phyloP scores from a whole-genome alignment of 2,329 filamentous ascomycete species.

The Aspergillus fijiensis region DNA sequence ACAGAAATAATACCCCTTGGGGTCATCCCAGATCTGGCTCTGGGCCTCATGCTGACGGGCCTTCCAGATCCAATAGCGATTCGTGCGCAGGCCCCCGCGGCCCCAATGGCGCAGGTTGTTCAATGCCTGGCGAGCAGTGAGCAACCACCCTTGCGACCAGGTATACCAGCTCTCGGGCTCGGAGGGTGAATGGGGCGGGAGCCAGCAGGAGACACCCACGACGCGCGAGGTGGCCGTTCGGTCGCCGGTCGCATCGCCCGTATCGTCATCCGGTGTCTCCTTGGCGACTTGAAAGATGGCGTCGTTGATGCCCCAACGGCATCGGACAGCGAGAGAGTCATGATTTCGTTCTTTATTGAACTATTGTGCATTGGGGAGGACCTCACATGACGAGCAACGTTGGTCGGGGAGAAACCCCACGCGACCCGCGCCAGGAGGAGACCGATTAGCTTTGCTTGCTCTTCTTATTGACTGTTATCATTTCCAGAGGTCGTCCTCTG shows the following conservation, averaged over 20 bases:
- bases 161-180: conserved; percentile 61
- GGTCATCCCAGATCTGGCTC: conserved; percentile 63
- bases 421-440: conserved; percentile 21
- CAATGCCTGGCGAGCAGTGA: conserved; percentile 62
- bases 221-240: conserved; percentile 39
- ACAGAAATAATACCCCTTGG: conserved; percentile 72
- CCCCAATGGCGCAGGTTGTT: conserved; percentile 67
- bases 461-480: not conserved
- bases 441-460: conserved; percentile 20
- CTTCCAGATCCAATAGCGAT: conserved; percentile 75
- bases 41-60: conserved; percentile 65
- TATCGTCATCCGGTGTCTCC: conserved; percentile 42
- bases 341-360: conserved; percentile 62
- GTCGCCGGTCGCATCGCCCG: not conserved
- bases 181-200: conserved; percentile 55
- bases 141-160: conserved; percentile 62
- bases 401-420: conserved; percentile 2
- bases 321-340: conserved; percentile 63
- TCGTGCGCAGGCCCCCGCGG: conserved; percentile 64
- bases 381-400: conserved; percentile 6
- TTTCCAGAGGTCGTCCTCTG: not conserved
- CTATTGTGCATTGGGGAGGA: conserved; percentile 33
- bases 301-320: conserved; percentile 70
- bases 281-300: conserved; percentile 71
- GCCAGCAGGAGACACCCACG: conserved; percentile 74